Conservation (phyloP, 1,284 basidiomycete genomes). For the Microbotryum scabiosae region DNA sequence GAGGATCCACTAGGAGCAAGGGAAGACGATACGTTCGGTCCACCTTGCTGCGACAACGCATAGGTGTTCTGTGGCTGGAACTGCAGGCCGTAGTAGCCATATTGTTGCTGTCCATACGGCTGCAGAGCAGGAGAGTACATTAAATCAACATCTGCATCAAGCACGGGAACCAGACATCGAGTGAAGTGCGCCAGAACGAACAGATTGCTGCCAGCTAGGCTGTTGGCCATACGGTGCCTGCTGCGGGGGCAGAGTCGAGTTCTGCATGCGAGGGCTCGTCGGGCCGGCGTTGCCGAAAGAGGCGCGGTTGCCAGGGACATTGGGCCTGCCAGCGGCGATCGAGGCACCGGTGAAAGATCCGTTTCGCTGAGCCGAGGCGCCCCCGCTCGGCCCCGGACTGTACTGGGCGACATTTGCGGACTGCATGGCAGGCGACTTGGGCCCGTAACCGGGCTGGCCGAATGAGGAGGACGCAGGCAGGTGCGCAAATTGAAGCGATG, state of each 20-base stretch:
- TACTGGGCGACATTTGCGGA: no score
- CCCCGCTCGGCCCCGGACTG: no score
- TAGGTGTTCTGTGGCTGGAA: no score
- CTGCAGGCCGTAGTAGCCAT: not conserved
- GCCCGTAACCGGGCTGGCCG: not conserved
- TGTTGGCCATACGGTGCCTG: not conserved
- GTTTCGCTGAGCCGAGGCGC: not conserved
- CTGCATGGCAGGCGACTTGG: no score
- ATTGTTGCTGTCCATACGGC: conserved; percentile 1
- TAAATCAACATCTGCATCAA: no score
- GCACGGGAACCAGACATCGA: no score
- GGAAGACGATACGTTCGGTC: not conserved
- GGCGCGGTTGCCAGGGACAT: no score
- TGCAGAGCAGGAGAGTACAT: not conserved
- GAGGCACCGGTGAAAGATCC: conserved; percentile 22
- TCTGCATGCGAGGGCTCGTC: conserved; percentile 24
- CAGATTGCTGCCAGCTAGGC: no score
- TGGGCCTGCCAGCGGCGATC: no score
- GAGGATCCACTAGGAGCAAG: not conserved
- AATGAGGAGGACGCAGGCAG: not conserved
- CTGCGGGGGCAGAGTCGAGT: conserved; percentile 7
- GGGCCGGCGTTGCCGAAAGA: conserved; percentile 4
- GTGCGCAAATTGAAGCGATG: conserved; percentile 10
- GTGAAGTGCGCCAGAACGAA: no score
- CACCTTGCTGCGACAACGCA: not conserved